A percentile compares a stretch with the other conserved stretches of the same genome.
These are phyloP conservation scores for Carex myosuroides DNA, from an alignment of 176 grass and related monocot species.

Conservation along the genomic window DNA sequence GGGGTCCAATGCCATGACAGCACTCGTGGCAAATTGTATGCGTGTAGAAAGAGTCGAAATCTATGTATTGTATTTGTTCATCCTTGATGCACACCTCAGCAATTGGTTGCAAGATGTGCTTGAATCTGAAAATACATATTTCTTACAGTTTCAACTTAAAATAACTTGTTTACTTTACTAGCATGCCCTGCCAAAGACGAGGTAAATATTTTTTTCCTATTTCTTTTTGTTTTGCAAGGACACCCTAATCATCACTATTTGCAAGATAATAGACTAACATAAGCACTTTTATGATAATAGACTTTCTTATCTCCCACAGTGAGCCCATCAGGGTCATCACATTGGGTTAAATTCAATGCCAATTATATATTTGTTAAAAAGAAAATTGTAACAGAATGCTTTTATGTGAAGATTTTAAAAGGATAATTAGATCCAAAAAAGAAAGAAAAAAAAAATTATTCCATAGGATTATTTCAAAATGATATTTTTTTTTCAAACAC, in stretches of 20 bases:
- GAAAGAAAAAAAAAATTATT: neutral
- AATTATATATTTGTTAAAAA: neutral
- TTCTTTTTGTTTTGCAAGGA: neutral
- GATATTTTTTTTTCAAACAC: neutral
- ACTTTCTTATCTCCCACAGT: neutral
- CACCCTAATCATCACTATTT: neutral
- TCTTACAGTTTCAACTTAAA: conserved; percentile 16
- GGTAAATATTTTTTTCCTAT: neutral
- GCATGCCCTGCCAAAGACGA: neutral
- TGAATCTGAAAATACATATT: conserved; percentile 51
- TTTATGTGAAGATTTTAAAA: neutral
- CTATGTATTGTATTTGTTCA: conserved; percentile 69
- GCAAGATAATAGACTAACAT: neutral
- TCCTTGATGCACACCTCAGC: conserved; percentile 72
- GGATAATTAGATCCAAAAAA: neutral
- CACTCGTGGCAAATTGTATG: conserved; percentile 96
- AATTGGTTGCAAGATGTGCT: conserved; percentile 80
- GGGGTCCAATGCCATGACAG: conserved; percentile 97
- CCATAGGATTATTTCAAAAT: neutral
- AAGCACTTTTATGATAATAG: neutral
- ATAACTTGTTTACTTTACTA: neutral
- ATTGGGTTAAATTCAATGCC: neutral
- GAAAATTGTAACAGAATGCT: neutral
- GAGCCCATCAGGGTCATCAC: neutral
- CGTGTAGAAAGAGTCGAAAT: conserved; percentile 91